Percentiles rank a stretch among this genome's conserved stretches.
These are phyloP conservation scores for Coemansia sp. DNA, from an alignment of 192 early-diverging fungal genomes.

Conservation along the genomic window DNA sequence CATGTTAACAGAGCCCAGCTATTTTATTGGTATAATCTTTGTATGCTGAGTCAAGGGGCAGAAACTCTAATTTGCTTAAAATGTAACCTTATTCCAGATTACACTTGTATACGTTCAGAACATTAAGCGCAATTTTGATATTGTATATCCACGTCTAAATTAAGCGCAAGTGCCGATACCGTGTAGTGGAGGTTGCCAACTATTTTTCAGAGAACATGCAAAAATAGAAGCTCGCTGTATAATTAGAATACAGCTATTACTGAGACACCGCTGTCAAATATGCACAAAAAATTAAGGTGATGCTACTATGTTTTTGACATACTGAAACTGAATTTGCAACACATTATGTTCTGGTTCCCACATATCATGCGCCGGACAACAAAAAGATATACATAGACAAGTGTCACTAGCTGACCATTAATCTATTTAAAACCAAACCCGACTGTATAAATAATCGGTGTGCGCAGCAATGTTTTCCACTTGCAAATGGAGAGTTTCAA, in stretches of 20 bases:
- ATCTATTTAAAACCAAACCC: not conserved
- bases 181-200: not conserved
- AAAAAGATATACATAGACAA: not conserved
- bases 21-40: no score
- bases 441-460: not conserved
- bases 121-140: no score
- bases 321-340: no score
- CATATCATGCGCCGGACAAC: not conserved
- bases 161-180: not conserved
- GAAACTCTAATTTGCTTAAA: no score
- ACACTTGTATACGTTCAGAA: no score
- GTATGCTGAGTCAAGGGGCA: no score
- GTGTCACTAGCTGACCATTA: slow-evolving; percentile 5
- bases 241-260: not conserved
- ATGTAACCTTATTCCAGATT: no score
- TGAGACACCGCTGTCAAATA: not conserved
- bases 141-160: no score
- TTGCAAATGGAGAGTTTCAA: not conserved
- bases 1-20: no score
- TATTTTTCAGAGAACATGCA: not conserved
- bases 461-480: not conserved
- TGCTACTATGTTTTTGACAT: not conserved
- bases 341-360: no score
- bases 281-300: not conserved
- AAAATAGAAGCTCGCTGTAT: not conserved